Evolutionary conservation across 208 protist genomes (phyloP).

Genomic region (Trypanosoma cruzi): DNA sequence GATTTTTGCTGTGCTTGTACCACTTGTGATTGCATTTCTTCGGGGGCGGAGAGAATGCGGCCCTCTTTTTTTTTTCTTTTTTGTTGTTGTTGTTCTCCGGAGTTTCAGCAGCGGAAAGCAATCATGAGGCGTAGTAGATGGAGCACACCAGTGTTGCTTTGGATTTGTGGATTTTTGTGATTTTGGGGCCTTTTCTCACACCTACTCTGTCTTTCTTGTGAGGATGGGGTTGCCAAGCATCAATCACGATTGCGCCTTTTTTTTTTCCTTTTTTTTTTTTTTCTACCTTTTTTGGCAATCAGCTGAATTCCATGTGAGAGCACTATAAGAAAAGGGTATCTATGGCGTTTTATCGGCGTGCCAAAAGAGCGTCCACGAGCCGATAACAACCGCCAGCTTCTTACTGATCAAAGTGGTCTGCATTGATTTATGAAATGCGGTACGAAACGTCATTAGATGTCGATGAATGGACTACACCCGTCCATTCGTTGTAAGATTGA

Average conservation of each 20-base stretch:
- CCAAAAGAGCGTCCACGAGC: not conserved
- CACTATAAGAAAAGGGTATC: not conserved
- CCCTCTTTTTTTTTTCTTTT: not conserved
- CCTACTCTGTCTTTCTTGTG: not conserved
- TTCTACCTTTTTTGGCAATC: not conserved
- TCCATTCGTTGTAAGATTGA: not conserved
- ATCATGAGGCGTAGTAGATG: not conserved
- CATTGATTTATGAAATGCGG: slow-evolving; percentile 8
- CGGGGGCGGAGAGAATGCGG: not conserved
- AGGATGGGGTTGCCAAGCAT: not conserved
- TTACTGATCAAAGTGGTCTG: not conserved
- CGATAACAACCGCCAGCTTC: not conserved
- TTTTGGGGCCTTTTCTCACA: not conserved
- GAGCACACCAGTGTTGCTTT: not conserved
- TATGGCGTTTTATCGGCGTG: not conserved
- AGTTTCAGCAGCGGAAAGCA: not conserved
- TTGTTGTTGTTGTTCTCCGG: not conserved
- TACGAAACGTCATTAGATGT: not conserved
- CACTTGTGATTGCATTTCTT: not conserved
- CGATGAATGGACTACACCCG: not conserved
- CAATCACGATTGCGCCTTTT: not conserved
- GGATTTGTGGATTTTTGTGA: not conserved
- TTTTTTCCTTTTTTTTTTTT: slow-evolving; percentile 6
- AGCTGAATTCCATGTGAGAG: too few species aligned
- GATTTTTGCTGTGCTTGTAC: not conserved